Conservation (phyloP, 208 protist species). For the Crithidia thermophila region DNA sequence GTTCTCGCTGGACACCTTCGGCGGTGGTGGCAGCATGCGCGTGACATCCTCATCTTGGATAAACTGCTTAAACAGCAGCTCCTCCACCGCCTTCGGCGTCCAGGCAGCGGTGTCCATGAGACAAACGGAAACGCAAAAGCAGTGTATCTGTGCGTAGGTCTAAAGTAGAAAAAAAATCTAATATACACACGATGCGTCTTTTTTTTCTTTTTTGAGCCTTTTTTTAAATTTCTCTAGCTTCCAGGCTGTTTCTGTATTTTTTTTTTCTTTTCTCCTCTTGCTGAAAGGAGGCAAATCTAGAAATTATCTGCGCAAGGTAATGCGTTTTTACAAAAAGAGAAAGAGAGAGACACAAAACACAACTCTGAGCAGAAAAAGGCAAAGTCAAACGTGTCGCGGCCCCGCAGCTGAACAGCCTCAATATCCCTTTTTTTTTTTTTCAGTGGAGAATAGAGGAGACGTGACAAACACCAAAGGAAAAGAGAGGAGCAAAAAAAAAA, state of each 20-base stretch:
- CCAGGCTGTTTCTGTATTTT: too few relatives aligned
- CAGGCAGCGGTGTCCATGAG: conserved; percentile 52
- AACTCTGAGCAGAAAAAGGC: background rate
- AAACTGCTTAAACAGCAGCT: conserved; percentile 89
- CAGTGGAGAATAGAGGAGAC: background rate
- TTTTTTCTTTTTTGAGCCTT: conserved; percentile 1
- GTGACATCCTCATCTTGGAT: conserved; percentile 89
- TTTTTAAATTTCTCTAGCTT: background rate
- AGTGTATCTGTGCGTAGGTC: background rate
- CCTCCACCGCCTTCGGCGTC: conserved; percentile 78
- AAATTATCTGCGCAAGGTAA: too few relatives aligned
- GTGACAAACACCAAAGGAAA: background rate
- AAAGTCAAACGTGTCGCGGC: too few relatives aligned
- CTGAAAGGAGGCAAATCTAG: too few relatives aligned
- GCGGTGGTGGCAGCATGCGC: conserved; percentile 60
- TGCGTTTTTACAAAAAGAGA: background rate
- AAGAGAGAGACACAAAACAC: conserved; percentile 8
- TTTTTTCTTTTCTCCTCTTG: too few relatives aligned
- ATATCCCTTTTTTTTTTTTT: too few relatives aligned
- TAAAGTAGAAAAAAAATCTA: background rate
- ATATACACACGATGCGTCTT: background rate
- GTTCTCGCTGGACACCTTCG: conserved; percentile 46
- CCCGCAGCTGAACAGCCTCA: too few relatives aligned
- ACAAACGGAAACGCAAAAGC: too few relatives aligned
- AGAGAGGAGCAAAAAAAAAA: background rate